Percentiles rank a stretch among this genome's conserved stretches.
Evolutionary conservation across 108 stramenopile species (phyloP).

Genomic region (Skeletonema tropicum): DNA sequence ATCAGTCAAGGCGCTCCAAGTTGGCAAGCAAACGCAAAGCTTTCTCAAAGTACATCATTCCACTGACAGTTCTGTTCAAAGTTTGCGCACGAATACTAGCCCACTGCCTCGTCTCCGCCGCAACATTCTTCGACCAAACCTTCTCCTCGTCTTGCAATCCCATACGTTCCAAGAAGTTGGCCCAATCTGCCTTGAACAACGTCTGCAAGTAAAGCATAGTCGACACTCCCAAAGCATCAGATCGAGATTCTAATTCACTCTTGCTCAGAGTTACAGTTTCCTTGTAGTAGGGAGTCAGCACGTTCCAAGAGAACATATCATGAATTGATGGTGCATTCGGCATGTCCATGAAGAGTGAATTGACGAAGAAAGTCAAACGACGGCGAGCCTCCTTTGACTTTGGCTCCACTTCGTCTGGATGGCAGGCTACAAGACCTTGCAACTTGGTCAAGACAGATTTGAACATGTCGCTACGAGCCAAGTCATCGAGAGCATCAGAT

Average conservation of each 20-base stretch:
- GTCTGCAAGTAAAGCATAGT: slow-evolving; percentile 96
- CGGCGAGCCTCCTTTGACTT: slow-evolving; percentile 94
- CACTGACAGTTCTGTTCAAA: slow-evolving; percentile 93
- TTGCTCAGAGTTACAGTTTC: slow-evolving; percentile 96
- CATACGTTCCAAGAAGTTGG: slow-evolving; percentile 91
- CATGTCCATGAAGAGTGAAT: slow-evolving; percentile 99
- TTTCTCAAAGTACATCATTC: slow-evolving; percentile 99
- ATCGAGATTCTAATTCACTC: slow-evolving; percentile 88
- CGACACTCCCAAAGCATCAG: slow-evolving; percentile 92
- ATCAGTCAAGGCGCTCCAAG: slow-evolving; percentile 89
- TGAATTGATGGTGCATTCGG: slow-evolving; percentile 94
- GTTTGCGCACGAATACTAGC: slow-evolving; percentile 97
- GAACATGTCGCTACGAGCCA: slow-evolving; percentile 74
- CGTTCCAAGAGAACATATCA: slow-evolving; percentile 97
- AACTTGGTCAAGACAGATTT: slow-evolving; percentile 87
- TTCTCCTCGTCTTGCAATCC: slow-evolving; percentile 87
- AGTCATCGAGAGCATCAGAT: slow-evolving; percentile 84
- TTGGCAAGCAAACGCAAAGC: slow-evolving; percentile 93
- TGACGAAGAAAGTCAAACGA: slow-evolving; percentile 96
- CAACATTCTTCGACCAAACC: slow-evolving; percentile 89
- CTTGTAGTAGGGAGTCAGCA: slow-evolving; percentile 96
- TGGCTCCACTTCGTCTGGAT: slow-evolving; percentile 95
- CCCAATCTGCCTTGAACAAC: slow-evolving; percentile 94
- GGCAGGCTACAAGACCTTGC: slow-evolving; percentile 90
- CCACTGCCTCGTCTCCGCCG: slow-evolving; percentile 93